Conservation (phyloP, 116 monocot genomes). For the Cymodocea nodosa region DNA sequence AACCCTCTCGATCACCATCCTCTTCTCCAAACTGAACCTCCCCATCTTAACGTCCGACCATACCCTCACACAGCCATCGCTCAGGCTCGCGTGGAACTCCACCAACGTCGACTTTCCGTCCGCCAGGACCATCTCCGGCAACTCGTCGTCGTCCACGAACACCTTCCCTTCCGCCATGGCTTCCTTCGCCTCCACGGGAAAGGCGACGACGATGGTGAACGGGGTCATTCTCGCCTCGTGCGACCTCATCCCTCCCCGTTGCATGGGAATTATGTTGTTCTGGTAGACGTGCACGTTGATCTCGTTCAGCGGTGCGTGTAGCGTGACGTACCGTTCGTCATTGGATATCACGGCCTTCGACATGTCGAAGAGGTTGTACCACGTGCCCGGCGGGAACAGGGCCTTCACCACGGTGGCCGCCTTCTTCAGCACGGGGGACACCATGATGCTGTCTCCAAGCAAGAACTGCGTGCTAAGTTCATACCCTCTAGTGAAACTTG, state of each 20-base stretch:
- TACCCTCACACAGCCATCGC: constrained; percentile 40
- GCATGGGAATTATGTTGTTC: constrained; percentile 85
- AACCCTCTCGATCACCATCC: constrained; percentile 66
- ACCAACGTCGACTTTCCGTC: constrained; percentile 58
- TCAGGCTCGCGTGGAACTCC: constrained; percentile 44
- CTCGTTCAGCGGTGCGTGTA: constrained; percentile 73
- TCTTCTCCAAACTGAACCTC: constrained; percentile 38
- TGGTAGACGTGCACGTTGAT: constrained; percentile 89
- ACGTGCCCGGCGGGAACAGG: constrained; percentile 77
- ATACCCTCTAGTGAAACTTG: constrained; percentile 50
- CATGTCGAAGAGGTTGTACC: constrained; percentile 91
- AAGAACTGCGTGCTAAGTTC: constrained; percentile 83
- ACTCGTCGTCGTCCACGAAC: constrained; percentile 83
- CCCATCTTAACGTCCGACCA: constrained; percentile 66
- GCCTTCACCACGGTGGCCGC: constrained; percentile 49
- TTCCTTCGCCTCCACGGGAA: constrained; percentile 27
- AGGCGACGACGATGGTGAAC: constrained; percentile 66
- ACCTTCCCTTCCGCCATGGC: constrained; percentile 53
- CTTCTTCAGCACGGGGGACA: constrained; percentile 73
- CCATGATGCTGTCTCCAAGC: constrained; percentile 70
- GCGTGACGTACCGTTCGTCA: constrained; percentile 33
- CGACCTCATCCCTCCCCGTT: constrained; percentile 62
- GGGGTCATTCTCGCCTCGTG: constrained; percentile 63
- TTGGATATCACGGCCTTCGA: constrained; percentile 40
- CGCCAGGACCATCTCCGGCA: constrained; percentile 65